Percentiles rank a stretch among this genome's conserved stretches.
Conservation (phyloP, 371 early-diverging fungal species). For the Phascolomyces articulosus region DNA sequence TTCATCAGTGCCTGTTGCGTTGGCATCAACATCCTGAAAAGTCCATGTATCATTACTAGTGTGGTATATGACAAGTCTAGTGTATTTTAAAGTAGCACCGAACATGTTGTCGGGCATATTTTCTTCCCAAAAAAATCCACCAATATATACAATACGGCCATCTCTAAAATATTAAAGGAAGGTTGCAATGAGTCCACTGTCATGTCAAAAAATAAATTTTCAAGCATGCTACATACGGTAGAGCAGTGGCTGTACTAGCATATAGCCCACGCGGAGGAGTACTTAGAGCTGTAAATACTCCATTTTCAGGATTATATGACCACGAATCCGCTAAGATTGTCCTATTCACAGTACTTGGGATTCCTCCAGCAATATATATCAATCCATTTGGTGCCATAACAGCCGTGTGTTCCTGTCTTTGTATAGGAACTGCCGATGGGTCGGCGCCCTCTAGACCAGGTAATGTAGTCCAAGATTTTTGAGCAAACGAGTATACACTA, state of each 20-base stretch:
- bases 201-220: too few relatives aligned
- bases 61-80: not conserved
- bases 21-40: not conserved
- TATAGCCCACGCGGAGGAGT: not conserved
- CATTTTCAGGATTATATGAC: conserved; percentile 18
- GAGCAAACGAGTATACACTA: conserved; percentile 6
- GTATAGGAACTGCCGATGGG: not conserved
- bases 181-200: not conserved
- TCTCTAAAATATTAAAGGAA: not conserved
- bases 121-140: too few relatives aligned
- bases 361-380: conserved; percentile 16
- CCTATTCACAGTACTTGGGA: not conserved
- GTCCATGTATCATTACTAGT: not conserved
- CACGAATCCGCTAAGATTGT: conserved; percentile 5
- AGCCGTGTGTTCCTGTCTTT: conserved; percentile 8
- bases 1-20: not conserved
- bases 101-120: too few relatives aligned
- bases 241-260: conserved; percentile 11
- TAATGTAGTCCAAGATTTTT: conserved; percentile 3
- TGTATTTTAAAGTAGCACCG: too few relatives aligned
- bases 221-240: conserved; percentile 8
- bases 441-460: not conserved
- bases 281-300: conserved; percentile 2
- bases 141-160: not conserved
- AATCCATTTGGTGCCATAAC: conserved; percentile 7